phyloP scores from a whole-genome alignment of 495 filamentous ascomycete genomes.

The Lepraria neglecta region DNA sequence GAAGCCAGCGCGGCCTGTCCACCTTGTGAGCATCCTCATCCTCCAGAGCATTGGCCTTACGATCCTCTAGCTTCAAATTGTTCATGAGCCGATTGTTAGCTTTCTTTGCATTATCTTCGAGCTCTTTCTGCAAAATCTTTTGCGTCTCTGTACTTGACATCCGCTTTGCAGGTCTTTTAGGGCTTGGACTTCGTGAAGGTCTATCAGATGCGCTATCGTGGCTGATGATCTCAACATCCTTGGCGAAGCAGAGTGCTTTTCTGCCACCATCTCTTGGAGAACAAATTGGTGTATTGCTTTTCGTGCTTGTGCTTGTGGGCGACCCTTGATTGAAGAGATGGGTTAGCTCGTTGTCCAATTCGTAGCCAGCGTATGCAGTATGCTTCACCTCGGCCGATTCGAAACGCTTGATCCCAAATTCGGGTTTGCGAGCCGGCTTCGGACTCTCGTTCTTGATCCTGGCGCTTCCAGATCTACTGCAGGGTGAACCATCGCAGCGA shows the following conservation, averaged over 20 bases:
- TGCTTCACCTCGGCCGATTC: background rate
- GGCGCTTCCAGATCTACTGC: background rate
- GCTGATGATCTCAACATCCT: background rate
- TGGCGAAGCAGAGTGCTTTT: background rate
- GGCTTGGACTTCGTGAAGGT: background rate
- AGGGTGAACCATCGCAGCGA: background rate
- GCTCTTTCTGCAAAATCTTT: conserved; percentile 4
- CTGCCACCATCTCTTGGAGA: background rate
- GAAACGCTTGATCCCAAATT: background rate
- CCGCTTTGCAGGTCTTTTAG: background rate
- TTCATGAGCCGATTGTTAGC: background rate
- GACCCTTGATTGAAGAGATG: background rate
- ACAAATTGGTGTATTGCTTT: background rate
- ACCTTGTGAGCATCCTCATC: background rate
- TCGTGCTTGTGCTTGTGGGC: background rate
- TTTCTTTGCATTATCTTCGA: background rate
- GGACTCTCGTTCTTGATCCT: background rate
- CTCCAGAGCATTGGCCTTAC: background rate
- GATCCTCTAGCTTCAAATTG: background rate
- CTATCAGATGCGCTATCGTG: background rate
- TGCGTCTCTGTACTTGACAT: background rate
- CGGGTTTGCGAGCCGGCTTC: background rate
- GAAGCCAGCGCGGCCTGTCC: background rate
- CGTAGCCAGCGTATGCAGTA: conserved; percentile 1
- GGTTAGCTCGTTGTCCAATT: background rate